These are phyloP conservation scores for Agrocybe praecox DNA, from an alignment of 768 basidiomycete species.

Conservation along the genomic window DNA sequence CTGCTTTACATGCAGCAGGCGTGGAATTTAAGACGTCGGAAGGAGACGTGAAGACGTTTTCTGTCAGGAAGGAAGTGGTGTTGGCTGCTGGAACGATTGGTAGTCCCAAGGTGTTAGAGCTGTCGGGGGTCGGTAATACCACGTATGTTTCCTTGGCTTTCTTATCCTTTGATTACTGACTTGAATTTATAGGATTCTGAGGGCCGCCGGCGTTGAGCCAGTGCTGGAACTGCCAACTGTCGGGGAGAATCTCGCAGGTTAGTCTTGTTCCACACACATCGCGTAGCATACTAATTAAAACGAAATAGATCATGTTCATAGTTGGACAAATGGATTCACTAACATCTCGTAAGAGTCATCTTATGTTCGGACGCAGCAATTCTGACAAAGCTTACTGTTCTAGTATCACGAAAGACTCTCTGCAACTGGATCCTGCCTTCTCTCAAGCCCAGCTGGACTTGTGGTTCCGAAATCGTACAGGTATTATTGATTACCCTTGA, in stretches of 20 bases:
- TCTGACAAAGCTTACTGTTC: background rate
- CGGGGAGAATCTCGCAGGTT: constrained; percentile 43
- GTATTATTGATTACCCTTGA: constrained; percentile 6
- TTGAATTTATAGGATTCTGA: constrained; percentile 34
- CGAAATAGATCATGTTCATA: constrained; percentile 34
- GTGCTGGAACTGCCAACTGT: constrained; percentile 50
- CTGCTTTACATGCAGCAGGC: constrained; percentile 4
- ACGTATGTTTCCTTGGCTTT: constrained; percentile 21
- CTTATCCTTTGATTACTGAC: background rate
- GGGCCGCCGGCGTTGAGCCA: constrained; percentile 42
- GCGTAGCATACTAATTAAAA: no score
- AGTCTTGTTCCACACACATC: no score
- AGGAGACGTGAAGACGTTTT: constrained; percentile 14
- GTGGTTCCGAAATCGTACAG: constrained; percentile 32
- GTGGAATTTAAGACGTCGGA: constrained; percentile 8
- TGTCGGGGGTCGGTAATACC: constrained; percentile 34
- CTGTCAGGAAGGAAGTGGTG: constrained; percentile 49
- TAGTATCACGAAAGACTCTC: constrained; percentile 28
- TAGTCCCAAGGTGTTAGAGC: constrained; percentile 28
- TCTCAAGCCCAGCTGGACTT: constrained; percentile 22
- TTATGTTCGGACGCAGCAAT: background rate
- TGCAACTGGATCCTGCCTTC: constrained; percentile 24
- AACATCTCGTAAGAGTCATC: constrained; percentile 26
- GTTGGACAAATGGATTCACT: constrained; percentile 34
- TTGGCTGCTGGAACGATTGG: constrained; percentile 51